Evolutionary conservation across 2,329 filamentous ascomycete genomes (phyloP).

Genomic region (Trichoderma brevicompactum): DNA sequence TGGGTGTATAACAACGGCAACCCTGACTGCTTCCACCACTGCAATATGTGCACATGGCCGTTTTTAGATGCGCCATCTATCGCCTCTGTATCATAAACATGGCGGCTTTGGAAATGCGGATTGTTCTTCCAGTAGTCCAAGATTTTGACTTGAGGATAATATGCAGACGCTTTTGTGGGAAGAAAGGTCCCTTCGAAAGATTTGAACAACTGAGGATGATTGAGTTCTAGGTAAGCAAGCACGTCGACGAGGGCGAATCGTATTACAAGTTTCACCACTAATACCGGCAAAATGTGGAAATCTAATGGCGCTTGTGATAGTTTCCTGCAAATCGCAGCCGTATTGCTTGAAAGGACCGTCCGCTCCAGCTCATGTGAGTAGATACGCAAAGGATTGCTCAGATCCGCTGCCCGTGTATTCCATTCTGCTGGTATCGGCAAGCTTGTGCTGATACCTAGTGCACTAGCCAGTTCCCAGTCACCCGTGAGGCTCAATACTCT

Average conservation of each 20-base stretch:
- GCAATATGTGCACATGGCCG: slow-evolving; percentile 81
- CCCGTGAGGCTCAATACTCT: slow-evolving; percentile 81
- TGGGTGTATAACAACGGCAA: slow-evolving; percentile 85
- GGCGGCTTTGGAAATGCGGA: slow-evolving; percentile 79
- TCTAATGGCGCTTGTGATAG: slow-evolving; percentile 72
- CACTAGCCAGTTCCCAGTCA: slow-evolving; percentile 89
- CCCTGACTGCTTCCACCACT: slow-evolving; percentile 86
- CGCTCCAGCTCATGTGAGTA: slow-evolving; percentile 83
- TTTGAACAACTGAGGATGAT: slow-evolving; percentile 76
- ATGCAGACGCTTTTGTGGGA: slow-evolving; percentile 84
- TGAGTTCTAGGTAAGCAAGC: slow-evolving; percentile 67
- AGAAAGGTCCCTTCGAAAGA: slow-evolving; percentile 83
- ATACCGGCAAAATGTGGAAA: slow-evolving; percentile 72
- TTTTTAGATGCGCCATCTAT: slow-evolving; percentile 86
- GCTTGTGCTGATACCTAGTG: slow-evolving; percentile 79
- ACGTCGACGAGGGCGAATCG: slow-evolving; percentile 85
- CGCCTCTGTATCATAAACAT: slow-evolving; percentile 78
- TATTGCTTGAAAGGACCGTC: slow-evolving; percentile 74
- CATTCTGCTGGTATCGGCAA: slow-evolving; percentile 74
- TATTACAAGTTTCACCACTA: slow-evolving; percentile 87
- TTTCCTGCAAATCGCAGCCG: slow-evolving; percentile 72
- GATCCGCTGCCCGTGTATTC: slow-evolving; percentile 61
- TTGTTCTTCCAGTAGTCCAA: slow-evolving; percentile 91
- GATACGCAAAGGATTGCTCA: slow-evolving; percentile 68
- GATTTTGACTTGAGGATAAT: slow-evolving; percentile 82